Percentiles rank a stretch among this genome's conserved stretches.
Evolutionary conservation across 1,139 yeast genomes (phyloP).

Genomic region (Chernovozyma aurita): DNA sequence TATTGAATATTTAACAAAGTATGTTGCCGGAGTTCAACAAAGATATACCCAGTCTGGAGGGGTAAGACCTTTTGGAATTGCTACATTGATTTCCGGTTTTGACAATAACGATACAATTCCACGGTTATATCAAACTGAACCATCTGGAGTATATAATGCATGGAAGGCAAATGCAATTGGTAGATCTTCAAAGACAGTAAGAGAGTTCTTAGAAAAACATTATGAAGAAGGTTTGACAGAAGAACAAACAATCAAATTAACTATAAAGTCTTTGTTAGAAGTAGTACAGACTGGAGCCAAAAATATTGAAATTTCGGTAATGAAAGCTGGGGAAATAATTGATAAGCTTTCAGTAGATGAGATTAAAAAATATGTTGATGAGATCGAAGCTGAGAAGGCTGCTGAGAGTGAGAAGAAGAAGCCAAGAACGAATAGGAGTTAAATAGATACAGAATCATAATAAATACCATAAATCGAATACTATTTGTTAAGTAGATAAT

Average conservation of each 20-base stretch:
- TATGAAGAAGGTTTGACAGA: conserved; percentile 66
- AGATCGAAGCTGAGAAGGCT: conserved; percentile 87
- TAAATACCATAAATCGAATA: too few relatives aligned
- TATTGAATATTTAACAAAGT: conserved; percentile 86
- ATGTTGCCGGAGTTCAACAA: conserved; percentile 96
- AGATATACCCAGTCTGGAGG: conserved; percentile 98
- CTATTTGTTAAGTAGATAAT: too few relatives aligned
- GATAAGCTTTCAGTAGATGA: conserved; percentile 63
- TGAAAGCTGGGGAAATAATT: conserved; percentile 62
- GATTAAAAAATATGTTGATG: conserved; percentile 70
- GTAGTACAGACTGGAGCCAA: conserved; percentile 98
- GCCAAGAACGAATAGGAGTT: conserved; percentile 23
- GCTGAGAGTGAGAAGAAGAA: conserved; percentile 87
- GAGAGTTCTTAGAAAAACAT: conserved; percentile 91
- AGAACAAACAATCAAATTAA: conserved; percentile 72
- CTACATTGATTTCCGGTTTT: conserved; percentile 93
- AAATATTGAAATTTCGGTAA: conserved; percentile 87
- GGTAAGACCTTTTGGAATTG: conserved; percentile 91
- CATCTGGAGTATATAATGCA: conserved; percentile 96
- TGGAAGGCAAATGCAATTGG: conserved; percentile 99
- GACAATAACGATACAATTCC: conserved; percentile 83
- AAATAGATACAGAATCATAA: neutral
- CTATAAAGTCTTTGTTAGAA: conserved; percentile 84
- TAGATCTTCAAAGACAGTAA: conserved; percentile 88
- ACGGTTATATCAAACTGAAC: conserved; percentile 89